Base-by-base conservation (phyloP, 805 yeast species). In the Metschnikowia arizonensis region DNA sequence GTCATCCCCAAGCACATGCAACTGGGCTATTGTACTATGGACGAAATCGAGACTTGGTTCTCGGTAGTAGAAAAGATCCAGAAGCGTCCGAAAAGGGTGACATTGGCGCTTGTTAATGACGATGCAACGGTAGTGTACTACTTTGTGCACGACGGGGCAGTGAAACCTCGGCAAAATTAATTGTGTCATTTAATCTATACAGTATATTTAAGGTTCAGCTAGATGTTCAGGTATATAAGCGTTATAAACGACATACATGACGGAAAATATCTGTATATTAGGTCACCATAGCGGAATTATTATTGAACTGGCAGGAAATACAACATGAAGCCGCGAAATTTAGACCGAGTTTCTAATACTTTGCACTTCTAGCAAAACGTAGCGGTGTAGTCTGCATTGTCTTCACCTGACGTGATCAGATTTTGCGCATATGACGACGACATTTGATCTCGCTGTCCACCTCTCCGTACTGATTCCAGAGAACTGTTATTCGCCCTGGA, bases 101-200 rank as follows among this genome's bases (percentile, higher is more conserved):
- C 82, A 0, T 50, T 80, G 25, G 89, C 78, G 0, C 66, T 84
- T 6, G 73, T 77, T 2, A 81, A 77, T 53, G 74, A 74, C 45
- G 93, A 85, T 58, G 83, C 88, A 2, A 81, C 89, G 0, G 72
- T 82, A 15, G 83, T 83, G n/a, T 85, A 80, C 54, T 84, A 85
- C 60, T 77, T 78, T 58, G 69, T 82, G 14, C 79, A 82, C 59
- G 80, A 79, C 54, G 90, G 90, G 3, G 62, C 83, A 8, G 78
- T 73, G 28, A 79, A 79, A 58, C 90, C 90, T 1, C 72, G 77
- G 47, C 78, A 76, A 55, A 78, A 78, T 50, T 79, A 23, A 41
- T 29, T 30, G 10, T 14, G 29, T 25, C 42, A 29, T 25, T 15
- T 37, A 19, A 18, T 39, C 21, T 23, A 39, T 30, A 30, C 34